Conservation (phyloP, 2,329 filamentous ascomycete species). For the Botrytis fragariae region DNA sequence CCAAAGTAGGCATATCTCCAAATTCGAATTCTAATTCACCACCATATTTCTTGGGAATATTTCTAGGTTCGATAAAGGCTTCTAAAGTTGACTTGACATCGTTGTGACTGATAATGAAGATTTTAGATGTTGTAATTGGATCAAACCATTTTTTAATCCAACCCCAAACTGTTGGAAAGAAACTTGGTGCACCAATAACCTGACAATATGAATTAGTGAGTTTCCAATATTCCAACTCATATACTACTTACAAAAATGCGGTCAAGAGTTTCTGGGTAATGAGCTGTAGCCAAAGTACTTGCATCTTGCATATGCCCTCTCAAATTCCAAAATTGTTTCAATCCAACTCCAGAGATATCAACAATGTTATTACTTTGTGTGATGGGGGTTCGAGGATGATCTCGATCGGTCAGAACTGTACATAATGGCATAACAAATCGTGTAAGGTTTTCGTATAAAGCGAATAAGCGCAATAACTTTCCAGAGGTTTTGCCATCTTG, state of each 20-base stretch:
- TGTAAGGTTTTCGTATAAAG: conserved; percentile 89
- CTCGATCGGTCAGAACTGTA: conserved; percentile 69
- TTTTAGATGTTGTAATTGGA: conserved; percentile 91
- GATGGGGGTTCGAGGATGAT: conserved; percentile 76
- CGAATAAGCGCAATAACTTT: conserved; percentile 82
- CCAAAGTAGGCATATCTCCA: conserved; percentile 72
- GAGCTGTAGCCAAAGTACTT: conserved; percentile 80
- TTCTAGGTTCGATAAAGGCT: conserved; percentile 74
- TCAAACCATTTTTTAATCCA: conserved; percentile 97
- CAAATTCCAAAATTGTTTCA: conserved; percentile 95
- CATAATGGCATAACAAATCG: conserved; percentile 84
- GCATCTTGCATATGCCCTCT: conserved; percentile 93
- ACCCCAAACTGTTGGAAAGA: conserved; percentile 91
- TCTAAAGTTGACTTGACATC: conserved; percentile 77
- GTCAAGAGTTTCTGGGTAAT: conserved; percentile 93
- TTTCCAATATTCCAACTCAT: background rate
- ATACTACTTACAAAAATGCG: conserved; percentile 57
- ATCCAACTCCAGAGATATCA: conserved; percentile 80
- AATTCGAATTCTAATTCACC: conserved; percentile 81
- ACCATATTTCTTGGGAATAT: conserved; percentile 88
- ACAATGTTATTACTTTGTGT: conserved; percentile 94
- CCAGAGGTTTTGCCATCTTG: conserved; percentile 65
- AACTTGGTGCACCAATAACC: conserved; percentile 85
- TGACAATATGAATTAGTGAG: conserved; percentile 33
- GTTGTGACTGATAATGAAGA: conserved; percentile 75